Evolutionary conservation across 2,329 filamentous ascomycete species (phyloP).

Genomic region (Monilinia aucupariae): DNA sequence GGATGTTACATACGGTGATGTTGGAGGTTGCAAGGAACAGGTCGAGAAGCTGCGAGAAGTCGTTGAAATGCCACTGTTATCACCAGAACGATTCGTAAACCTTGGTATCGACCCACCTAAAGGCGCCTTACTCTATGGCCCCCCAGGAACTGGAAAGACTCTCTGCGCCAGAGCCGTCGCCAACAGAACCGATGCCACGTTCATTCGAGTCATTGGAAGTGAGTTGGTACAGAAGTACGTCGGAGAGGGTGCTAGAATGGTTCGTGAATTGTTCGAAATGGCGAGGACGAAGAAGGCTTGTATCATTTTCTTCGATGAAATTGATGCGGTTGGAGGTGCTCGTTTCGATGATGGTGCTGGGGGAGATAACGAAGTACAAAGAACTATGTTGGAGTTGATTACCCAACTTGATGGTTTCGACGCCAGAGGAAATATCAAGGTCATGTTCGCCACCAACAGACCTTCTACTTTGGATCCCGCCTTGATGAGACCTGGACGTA

Average conservation of each 20-base stretch:
- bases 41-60: conserved; percentile 98
- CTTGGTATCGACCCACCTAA: conserved; percentile 99
- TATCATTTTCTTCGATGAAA: conserved; percentile 99
- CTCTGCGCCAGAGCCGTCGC: conserved; percentile 95
- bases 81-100: conserved; percentile 93
- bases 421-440: conserved; percentile 95
- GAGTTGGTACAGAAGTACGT: conserved; percentile 99
- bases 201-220: conserved; percentile 96
- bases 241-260: conserved; percentile 96
- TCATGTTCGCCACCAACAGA: conserved; percentile 98
- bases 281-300: conserved; percentile 98
- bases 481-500: conserved; percentile 93
- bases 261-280: conserved; percentile 98
- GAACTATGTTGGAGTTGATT: conserved; percentile 97
- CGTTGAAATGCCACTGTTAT: conserved; percentile 95
- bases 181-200: conserved; percentile 96
- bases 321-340: conserved; percentile 91
- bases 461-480: conserved; percentile 95
- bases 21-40: conserved; percentile 98
- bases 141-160: conserved; percentile 97
- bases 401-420: conserved; percentile 97
- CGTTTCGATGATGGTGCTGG: conserved; percentile 95
- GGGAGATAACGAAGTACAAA: conserved; percentile 94
- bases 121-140: conserved; percentile 92
- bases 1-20: conserved; percentile 97